These are phyloP conservation scores for Silybum marianum DNA, from an alignment of 129 eudicot genomes.

Conservation along the genomic window DNA sequence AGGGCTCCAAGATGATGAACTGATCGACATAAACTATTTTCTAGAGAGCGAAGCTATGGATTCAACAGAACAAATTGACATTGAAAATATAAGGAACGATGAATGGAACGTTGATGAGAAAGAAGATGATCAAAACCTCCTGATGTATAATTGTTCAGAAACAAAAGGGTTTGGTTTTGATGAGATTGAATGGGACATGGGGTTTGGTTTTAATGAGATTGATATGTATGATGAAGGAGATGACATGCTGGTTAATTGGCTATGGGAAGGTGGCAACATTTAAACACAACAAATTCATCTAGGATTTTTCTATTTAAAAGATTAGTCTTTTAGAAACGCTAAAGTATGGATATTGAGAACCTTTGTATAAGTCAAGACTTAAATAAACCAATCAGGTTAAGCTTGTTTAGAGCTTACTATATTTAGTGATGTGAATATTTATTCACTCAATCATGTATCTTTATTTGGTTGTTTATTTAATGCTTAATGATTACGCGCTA, in stretches of 20 bases:
- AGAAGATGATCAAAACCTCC: neutral
- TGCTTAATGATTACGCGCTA: neutral
- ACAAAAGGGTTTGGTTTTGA: slow-evolving; percentile 6
- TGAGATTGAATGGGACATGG: neutral
- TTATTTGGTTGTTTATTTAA: neutral
- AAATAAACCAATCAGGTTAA: neutral
- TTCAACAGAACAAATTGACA: neutral
- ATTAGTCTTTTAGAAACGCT: neutral
- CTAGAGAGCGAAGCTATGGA: slow-evolving; percentile 25
- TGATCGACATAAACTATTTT: slow-evolving; percentile 13
- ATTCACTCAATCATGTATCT: neutral
- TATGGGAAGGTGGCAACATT: slow-evolving; percentile 26
- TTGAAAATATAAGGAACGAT: neutral
- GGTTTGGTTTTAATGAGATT: slow-evolving; percentile 10
- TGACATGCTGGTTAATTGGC: slow-evolving; percentile 23
- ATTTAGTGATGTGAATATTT: too few species aligned
- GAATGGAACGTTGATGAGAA: neutral
- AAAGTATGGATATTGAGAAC: neutral
- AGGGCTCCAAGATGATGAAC: slow-evolving; percentile 13
- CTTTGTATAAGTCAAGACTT: neutral
- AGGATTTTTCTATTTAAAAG: too few species aligned
- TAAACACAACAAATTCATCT: too few species aligned
- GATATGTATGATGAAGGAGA: slow-evolving; percentile 21
- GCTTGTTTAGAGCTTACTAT: too few species aligned
- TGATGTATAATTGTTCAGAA: neutral